Evolutionary conservation across 345 rosid genomes (phyloP).

Genomic region (Moricandia moricandioides): DNA sequence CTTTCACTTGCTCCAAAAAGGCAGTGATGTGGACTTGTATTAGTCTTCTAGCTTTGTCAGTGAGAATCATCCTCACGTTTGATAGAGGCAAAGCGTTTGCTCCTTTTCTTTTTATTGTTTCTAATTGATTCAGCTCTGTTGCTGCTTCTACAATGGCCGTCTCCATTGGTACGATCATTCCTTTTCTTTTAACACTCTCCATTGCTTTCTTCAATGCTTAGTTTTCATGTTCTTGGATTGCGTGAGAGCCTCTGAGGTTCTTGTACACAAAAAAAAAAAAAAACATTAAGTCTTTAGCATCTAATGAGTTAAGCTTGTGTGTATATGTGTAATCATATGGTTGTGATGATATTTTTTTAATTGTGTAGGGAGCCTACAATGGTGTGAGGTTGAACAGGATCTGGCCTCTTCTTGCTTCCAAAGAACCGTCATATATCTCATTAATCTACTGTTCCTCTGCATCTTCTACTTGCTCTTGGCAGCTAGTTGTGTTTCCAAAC

Average conservation of each 20-base stretch:
- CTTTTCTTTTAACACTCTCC: neutral
- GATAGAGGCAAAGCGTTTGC: neutral
- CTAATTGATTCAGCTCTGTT: neutral
- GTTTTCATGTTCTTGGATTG: conserved; percentile 12
- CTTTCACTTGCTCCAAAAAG: neutral
- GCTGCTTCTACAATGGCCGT: conserved; percentile 33
- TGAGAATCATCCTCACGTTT: neutral
- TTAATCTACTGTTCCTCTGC: conserved; percentile 54
- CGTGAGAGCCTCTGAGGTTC: neutral
- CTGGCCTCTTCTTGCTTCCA: conserved; percentile 52
- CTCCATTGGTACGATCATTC: conserved; percentile 15
- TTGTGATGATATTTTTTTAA: neutral
- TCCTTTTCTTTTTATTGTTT: neutral
- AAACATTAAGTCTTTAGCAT: no score
- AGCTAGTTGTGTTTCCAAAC: conserved; percentile 32
- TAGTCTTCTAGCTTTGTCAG: neutral
- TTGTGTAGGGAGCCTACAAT: conserved; percentile 48
- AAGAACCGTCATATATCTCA: conserved; percentile 50
- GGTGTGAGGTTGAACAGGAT: conserved; percentile 53
- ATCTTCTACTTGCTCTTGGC: conserved; percentile 54
- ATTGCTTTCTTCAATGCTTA: neutral
- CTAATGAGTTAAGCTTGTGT: no score
- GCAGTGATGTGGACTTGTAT: neutral
- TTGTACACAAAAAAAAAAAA: neutral
- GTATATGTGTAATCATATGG: neutral